Base-by-base conservation (phyloP, 1,139 yeast species). In the Zygosaccharomyces sapae region DNA sequence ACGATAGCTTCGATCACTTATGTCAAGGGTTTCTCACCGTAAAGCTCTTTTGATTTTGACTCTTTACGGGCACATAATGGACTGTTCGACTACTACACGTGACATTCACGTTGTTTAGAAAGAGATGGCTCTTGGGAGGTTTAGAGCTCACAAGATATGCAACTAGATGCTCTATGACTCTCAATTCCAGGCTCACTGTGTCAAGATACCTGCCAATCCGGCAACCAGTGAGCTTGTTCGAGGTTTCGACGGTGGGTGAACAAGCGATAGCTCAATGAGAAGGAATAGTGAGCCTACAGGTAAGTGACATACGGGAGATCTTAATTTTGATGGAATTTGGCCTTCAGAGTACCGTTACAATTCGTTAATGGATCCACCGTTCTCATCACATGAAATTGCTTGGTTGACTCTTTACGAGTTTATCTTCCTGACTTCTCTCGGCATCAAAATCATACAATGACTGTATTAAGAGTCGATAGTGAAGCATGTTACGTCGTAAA, bases 321-420 rank as follows among this genome's bases (percentile, higher is more conserved):
- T 19, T 19, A 19, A 19, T 19, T 19, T 19, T 19, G 22, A 19
- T 19, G 22, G 22, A 19, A 19, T 19, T 22, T 22, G 25, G 25
- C 8, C 25, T 22, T 22, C 5, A 22, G 25, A 5, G 25, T 22
- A 22, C 25, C 7, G 7, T 22, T 22, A 22, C 8, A 6, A 22
- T 22, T 22, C 25, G 7, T 22, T 22, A 5, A 22, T 22, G 7
- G 34, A 31, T 31, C 34, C 19, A 31, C 19, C 6, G 6, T 25
- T 20, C 12, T 27, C 19, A 38, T 38, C 41, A 38, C 41, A 38
- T 38, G 41, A 27, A n/a, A n/a, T 38, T 29, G 7, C 12, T 31
- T 8, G 13, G 16, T 33, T 38, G 41, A 38, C 41, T 38, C 41
- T 38, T 38, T 16, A 38, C 41, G 41, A 31, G 34, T 5, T 12